A percentile compares a stretch with the other conserved stretches of the same genome.
phyloP scores from a whole-genome alignment of 345 rosid species.

The Cardamine chenopodiifolia region DNA sequence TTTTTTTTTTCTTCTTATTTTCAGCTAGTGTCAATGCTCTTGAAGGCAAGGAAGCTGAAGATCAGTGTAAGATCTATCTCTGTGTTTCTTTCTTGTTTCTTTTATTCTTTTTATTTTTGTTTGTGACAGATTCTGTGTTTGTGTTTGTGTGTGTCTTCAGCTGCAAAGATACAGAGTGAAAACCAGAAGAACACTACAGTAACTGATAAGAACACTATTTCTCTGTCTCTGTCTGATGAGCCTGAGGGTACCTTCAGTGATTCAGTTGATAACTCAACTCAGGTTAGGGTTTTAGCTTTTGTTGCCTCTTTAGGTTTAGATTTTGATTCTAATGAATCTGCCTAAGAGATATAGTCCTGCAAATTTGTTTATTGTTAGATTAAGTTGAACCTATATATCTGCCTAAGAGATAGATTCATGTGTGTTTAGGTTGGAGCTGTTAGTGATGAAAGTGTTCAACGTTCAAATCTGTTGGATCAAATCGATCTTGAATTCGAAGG shows the following conservation, averaged over 20 bases:
- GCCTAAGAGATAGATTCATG: not conserved
- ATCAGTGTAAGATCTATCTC: conserved; percentile 31
- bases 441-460: conserved; percentile 17
- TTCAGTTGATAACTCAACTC: conserved; percentile 2
- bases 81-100: not conserved
- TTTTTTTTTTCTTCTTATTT: not conserved
- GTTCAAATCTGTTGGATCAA: conserved; percentile 28
- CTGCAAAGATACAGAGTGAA: conserved; percentile 34
- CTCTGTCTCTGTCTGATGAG: conserved; percentile 35
- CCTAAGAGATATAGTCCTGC: not conserved
- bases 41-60: conserved; percentile 21
- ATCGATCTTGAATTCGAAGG: conserved; percentile 38
- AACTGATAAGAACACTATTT: conserved; percentile 39
- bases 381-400: not conserved
- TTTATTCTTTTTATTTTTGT: not conserved
- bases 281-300: conserved; percentile 27
- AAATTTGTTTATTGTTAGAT: not conserved
- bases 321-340: conserved; percentile 3
- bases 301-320: conserved; percentile 15
- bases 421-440: conserved; percentile 20
- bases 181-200: conserved; percentile 38
- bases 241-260: conserved; percentile 15
- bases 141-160: conserved; percentile 29
- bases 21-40: conserved; percentile 31
- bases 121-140: conserved; percentile 11